Conservation (phyloP, 2,329 filamentous ascomycete genomes). For the Sporothrix dimorphospora region DNA sequence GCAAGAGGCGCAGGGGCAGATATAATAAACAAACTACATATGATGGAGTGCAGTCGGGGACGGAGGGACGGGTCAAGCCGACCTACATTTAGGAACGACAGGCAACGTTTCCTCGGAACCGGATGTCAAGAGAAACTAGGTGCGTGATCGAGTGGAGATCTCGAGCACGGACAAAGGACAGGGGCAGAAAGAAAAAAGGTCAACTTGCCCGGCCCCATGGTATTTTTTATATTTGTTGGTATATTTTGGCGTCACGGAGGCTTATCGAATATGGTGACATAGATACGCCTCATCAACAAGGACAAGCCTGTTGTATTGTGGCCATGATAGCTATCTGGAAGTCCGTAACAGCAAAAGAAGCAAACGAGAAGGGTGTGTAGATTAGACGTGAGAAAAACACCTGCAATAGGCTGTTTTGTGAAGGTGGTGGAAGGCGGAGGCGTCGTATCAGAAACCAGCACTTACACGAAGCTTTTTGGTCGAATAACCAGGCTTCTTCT, state of each 20-base stretch:
- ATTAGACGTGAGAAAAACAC: not conserved
- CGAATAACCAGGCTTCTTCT: not conserved
- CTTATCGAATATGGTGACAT: not conserved
- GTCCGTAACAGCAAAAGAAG: not conserved
- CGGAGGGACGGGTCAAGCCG: slow-evolving; percentile 14
- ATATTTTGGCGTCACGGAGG: not conserved
- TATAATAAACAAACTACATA: not conserved
- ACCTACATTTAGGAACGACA: not conserved
- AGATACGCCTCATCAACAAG: not conserved
- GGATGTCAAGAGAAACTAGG: not conserved
- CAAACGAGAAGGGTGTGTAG: not conserved
- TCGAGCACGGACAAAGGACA: not conserved
- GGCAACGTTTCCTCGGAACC: slow-evolving; percentile 1
- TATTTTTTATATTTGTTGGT: not conserved
- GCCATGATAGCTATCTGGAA: not conserved
- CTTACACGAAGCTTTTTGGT: not conserved
- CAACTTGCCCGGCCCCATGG: not conserved
- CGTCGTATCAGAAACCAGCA: not conserved
- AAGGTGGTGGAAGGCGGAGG: not conserved
- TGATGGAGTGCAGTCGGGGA: slow-evolving; percentile 5
- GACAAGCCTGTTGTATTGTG: not conserved
- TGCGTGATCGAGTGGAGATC: slow-evolving; percentile 8
- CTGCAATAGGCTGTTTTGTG: not conserved
- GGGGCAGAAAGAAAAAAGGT: not conserved
- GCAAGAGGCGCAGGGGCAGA: not conserved